phyloP scores from a whole-genome alignment of 176 grass and related monocot genomes.

The Phragmites australis region DNA sequence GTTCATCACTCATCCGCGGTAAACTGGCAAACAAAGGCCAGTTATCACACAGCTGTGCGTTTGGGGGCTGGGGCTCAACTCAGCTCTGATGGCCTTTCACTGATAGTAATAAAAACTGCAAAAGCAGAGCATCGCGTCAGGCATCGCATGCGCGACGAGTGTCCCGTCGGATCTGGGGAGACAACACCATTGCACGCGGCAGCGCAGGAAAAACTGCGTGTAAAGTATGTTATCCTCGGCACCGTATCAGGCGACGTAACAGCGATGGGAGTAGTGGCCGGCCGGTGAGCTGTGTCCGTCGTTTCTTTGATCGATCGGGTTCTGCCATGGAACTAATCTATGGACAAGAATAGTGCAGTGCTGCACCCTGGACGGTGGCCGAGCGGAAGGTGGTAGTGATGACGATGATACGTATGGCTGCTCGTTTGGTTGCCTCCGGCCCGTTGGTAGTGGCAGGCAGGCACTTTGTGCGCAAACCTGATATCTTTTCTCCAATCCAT shows the following conservation, averaged over 20 bases:
- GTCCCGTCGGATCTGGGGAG: not conserved
- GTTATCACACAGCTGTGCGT: too few relatives aligned
- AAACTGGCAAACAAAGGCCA: too few relatives aligned
- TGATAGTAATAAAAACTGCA: not conserved
- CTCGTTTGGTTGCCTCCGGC: not conserved
- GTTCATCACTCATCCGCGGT: too few relatives aligned
- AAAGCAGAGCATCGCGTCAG: not conserved
- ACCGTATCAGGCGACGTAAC: not conserved
- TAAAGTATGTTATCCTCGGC: not conserved
- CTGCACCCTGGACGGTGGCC: too few relatives aligned
- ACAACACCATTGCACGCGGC: not conserved
- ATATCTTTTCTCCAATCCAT: not conserved
- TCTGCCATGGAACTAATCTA: not conserved
- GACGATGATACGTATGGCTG: not conserved
- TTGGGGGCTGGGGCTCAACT: too few relatives aligned
- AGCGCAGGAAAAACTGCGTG: not conserved
- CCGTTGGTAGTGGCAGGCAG: not conserved
- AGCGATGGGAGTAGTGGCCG: not conserved
- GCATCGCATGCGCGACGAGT: not conserved
- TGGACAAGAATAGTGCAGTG: too few relatives aligned
- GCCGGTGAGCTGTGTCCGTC: not conserved
- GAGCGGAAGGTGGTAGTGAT: too few relatives aligned
- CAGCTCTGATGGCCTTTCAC: too few relatives aligned
- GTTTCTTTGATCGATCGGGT: too few relatives aligned
- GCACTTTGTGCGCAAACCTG: not conserved